Percentiles rank a stretch among this genome's conserved stretches.
phyloP scores from a whole-genome alignment of 305 asterid genomes.

The Plantago lanceolata region DNA sequence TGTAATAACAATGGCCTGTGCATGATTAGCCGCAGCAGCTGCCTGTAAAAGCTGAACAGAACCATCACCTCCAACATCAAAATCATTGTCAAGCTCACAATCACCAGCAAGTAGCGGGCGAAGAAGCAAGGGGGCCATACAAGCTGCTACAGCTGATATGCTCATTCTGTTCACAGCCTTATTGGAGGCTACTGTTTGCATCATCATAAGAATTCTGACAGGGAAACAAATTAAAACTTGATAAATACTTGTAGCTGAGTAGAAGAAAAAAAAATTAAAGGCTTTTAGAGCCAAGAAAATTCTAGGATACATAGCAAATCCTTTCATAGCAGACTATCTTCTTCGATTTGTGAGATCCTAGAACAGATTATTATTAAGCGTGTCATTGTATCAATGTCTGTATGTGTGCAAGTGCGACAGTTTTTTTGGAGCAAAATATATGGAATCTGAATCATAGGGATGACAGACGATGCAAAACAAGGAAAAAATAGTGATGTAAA shows the following conservation, averaged over 20 bases:
- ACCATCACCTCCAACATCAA: constrained; percentile 81
- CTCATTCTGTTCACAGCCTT: constrained; percentile 89
- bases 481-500: too few relatives aligned
- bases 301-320: too few relatives aligned
- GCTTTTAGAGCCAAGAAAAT: background rate
- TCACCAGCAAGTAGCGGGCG: constrained; percentile 98
- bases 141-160: constrained; percentile 97
- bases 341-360: too few relatives aligned
- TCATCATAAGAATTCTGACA: constrained; percentile 86
- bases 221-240: constrained; percentile 16
- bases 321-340: too few relatives aligned
- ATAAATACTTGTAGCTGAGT: background rate
- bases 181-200: constrained; percentile 77
- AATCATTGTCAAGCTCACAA: constrained; percentile 70
- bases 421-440: too few relatives aligned
- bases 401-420: too few relatives aligned
- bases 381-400: too few relatives aligned
- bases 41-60: constrained; percentile 93
- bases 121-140: constrained; percentile 99
- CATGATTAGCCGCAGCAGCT: constrained; percentile 99
- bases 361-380: too few relatives aligned
- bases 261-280: background rate
- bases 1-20: constrained; percentile 92
- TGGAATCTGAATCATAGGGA: too few relatives aligned
- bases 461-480: too few relatives aligned